Percentiles rank a stretch among this genome's conserved stretches.
These are phyloP conservation scores for Pleurotus cornucopiae DNA, from an alignment of 768 basidiomycete species.

Conservation along the genomic window DNA sequence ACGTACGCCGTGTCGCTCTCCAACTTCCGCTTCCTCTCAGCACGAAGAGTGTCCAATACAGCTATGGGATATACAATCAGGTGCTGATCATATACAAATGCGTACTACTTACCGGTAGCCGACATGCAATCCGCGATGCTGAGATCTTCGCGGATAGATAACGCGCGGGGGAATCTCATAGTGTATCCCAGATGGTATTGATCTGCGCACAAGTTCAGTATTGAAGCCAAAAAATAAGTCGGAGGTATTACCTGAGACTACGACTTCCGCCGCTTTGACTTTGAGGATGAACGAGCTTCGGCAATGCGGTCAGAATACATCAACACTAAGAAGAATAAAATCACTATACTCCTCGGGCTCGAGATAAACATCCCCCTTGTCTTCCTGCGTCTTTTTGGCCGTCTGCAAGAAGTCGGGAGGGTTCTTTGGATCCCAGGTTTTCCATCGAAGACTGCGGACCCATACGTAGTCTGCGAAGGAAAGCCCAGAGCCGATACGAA, in stretches of 20 bases:
- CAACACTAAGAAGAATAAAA: too few species aligned
- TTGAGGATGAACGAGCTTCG: slow-evolving; percentile 87
- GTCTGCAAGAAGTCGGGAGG: slow-evolving; percentile 69
- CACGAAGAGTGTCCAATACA: slow-evolving; percentile 54
- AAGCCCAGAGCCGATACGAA: slow-evolving; percentile 87
- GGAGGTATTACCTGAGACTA: slow-evolving; percentile 50
- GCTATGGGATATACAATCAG: slow-evolving; percentile 28
- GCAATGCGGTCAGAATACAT: too few species aligned
- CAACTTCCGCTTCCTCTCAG: slow-evolving; percentile 73
- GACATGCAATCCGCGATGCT: slow-evolving; percentile 68
- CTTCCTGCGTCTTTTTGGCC: slow-evolving; percentile 58
- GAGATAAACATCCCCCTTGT: slow-evolving; percentile 89
- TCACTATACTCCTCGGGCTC: slow-evolving; percentile 76
- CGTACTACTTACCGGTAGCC: slow-evolving; percentile 45
- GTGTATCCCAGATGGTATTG: slow-evolving; percentile 84
- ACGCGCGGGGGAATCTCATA: slow-evolving; percentile 90
- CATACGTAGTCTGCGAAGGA: slow-evolving; percentile 83
- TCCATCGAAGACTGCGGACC: slow-evolving; percentile 83
- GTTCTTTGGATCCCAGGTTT: slow-evolving; percentile 66
- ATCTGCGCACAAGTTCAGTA: slow-evolving; percentile 36
- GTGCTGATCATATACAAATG: not conserved
- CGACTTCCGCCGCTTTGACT: slow-evolving; percentile 92
- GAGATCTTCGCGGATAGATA: slow-evolving; percentile 77
- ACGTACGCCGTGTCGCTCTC: slow-evolving; percentile 52
- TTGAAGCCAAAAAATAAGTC: slow-evolving; percentile 1